These are phyloP conservation scores for Geoglossum glabrum DNA, from an alignment of 495 filamentous ascomycete genomes.

Conservation along the genomic window DNA sequence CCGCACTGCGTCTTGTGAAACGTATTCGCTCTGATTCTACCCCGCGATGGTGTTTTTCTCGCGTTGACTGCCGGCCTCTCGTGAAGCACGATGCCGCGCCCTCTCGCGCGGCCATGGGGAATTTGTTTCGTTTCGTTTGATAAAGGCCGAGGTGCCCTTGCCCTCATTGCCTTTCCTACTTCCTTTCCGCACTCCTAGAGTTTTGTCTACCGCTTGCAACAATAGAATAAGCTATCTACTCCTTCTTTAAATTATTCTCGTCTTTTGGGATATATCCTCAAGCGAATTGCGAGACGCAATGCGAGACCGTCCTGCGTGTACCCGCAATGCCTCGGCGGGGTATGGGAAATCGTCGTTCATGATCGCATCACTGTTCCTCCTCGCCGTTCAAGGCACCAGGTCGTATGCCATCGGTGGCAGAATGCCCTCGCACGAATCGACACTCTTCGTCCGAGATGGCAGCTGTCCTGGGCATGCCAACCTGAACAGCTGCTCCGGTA, in stretches of 20 bases:
- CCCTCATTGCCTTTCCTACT: not conserved
- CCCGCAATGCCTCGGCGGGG: not conserved
- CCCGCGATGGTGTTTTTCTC: not conserved
- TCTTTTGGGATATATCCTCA: not conserved
- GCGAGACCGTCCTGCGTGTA: not conserved
- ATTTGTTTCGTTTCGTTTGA: not conserved
- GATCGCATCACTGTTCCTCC: not conserved
- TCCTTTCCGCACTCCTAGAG: not conserved
- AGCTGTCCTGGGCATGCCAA: not conserved
- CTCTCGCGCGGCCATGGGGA: not conserved
- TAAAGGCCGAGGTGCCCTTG: not conserved
- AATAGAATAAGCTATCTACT: not conserved
- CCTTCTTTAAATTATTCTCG: not conserved
- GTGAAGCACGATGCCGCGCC: not conserved
- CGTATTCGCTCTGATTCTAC: not conserved
- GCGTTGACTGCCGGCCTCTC: not conserved
- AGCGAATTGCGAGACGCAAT: not conserved
- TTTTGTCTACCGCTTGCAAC: not conserved
- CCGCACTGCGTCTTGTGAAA: not conserved
- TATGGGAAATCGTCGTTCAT: not conserved
- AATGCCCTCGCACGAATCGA: not conserved
- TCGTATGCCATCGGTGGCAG: not conserved
- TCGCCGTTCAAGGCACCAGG: not conserved
- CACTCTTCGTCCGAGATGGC: not conserved
- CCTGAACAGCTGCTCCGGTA: constrained; percentile 1